Evolutionary conservation across 2,329 filamentous ascomycete species (phyloP).

Genomic region (Fusarium proliferatum): DNA sequence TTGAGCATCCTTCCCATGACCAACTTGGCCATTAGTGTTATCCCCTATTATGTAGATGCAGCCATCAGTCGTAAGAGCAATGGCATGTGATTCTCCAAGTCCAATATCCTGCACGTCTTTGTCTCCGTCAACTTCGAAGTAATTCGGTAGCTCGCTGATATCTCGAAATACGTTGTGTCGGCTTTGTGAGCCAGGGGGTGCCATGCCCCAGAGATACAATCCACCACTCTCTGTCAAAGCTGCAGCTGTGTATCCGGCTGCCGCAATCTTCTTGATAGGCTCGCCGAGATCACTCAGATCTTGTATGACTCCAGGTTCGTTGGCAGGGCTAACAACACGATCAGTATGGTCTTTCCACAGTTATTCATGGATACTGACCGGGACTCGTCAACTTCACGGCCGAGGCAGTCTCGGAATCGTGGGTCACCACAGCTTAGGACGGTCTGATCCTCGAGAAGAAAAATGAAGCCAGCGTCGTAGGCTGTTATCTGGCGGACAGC

Average conservation of each 20-base stretch:
- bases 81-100: conserved; percentile 68
- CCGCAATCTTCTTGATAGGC: conserved; percentile 64
- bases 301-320: conserved; percentile 57
- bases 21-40: conserved; percentile 70
- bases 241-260: conserved; percentile 67
- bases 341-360: conserved; percentile 10
- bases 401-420: conserved; percentile 67
- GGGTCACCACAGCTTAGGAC: conserved; percentile 68
- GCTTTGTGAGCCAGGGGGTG: conserved; percentile 39
- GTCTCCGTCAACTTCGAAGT: conserved; percentile 58
- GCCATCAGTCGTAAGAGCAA: conserved; percentile 62
- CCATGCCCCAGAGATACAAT: conserved; percentile 70
- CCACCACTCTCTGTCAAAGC: conserved; percentile 68
- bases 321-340: conserved; percentile 54
- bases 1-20: conserved; percentile 48
- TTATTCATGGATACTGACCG: conserved; percentile 43
- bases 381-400: conserved; percentile 56
- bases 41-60: conserved; percentile 66
- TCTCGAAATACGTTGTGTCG: conserved; percentile 49
- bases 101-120: conserved; percentile 67
- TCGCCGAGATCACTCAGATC: conserved; percentile 64
- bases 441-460: conserved; percentile 56
- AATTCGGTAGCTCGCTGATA: conserved; percentile 52
- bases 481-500: conserved; percentile 56
- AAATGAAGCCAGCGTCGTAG: conserved; percentile 62